These are phyloP conservation scores for Magnusiomyces suaveolens DNA, from an alignment of 1,139 yeast species.

Conservation along the genomic window DNA sequence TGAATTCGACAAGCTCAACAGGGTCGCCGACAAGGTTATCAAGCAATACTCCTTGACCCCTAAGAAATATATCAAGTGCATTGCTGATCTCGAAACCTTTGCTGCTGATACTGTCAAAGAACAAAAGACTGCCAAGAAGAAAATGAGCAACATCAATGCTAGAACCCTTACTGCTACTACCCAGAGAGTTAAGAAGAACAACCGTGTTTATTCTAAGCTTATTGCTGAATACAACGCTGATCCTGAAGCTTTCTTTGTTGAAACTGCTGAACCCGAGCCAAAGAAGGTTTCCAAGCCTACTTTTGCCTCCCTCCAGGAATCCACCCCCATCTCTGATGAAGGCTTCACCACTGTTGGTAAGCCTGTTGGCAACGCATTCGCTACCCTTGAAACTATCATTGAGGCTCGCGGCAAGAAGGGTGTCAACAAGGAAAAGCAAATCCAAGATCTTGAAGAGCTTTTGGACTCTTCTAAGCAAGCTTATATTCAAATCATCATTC, in stretches of 20 bases:
- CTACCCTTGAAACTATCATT: slow-evolving; percentile 61
- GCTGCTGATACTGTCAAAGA: slow-evolving; percentile 48
- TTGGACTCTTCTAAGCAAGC: slow-evolving; percentile 44
- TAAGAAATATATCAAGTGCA: slow-evolving; percentile 53
- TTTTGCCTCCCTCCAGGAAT: slow-evolving; percentile 4
- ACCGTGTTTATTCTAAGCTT: slow-evolving; percentile 54
- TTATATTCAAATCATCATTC: slow-evolving; percentile 70
- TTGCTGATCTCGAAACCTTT: slow-evolving; percentile 66
- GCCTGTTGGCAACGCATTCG: slow-evolving; percentile 42
- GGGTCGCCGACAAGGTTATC: slow-evolving; percentile 54
- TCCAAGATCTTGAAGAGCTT: slow-evolving; percentile 57
- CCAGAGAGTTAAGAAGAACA: slow-evolving; percentile 80
- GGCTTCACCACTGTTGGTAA: slow-evolving; percentile 38
- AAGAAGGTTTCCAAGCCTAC: slow-evolving; percentile 6
- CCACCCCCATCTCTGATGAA: slow-evolving; percentile 23
- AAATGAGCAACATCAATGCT: slow-evolving; percentile 72
- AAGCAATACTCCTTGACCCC: slow-evolving; percentile 72
- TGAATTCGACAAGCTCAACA: slow-evolving; percentile 72
- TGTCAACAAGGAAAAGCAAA: slow-evolving; percentile 75
- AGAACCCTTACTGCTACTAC: slow-evolving; percentile 80
- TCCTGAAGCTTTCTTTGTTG: slow-evolving; percentile 60
- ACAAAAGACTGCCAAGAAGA: slow-evolving; percentile 53
- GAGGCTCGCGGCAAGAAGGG: slow-evolving; percentile 96
- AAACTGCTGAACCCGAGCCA: slow-evolving; percentile 38
- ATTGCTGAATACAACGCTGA: slow-evolving; percentile 53